Evolutionary conservation across 352 stramenopile species (phyloP).

Genomic region (Pythium plurisporium): DNA sequence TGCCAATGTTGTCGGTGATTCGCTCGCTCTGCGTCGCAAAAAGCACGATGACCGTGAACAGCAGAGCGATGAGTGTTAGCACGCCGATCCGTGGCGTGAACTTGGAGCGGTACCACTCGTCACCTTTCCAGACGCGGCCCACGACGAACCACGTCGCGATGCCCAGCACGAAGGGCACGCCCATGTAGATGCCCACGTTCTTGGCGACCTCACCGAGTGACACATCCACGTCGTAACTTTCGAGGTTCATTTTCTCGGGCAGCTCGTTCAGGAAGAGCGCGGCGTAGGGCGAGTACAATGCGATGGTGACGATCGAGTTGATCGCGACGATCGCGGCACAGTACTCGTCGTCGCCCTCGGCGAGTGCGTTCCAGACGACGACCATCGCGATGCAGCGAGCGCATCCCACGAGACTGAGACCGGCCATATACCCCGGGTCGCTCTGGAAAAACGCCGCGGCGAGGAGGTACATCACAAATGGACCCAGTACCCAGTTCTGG

Average conservation of each 20-base stretch:
- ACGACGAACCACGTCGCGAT: conserved; percentile 36
- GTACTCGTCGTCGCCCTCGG: conserved; percentile 58
- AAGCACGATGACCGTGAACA: conserved; percentile 69
- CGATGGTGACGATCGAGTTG: conserved; percentile 64
- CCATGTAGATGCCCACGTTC: conserved; percentile 73
- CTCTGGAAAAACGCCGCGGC: conserved; percentile 44
- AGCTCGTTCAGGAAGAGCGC: conserved; percentile 50
- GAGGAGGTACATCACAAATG: conserved; percentile 53
- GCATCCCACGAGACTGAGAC: conserved; percentile 66
- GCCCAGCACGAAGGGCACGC: conserved; percentile 50
- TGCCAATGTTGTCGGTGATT: conserved; percentile 44
- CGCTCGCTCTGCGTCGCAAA: conserved; percentile 69
- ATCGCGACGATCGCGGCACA: conserved; percentile 63
- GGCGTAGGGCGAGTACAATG: conserved; percentile 57
- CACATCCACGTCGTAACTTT: conserved; percentile 35
- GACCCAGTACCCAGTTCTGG: conserved; percentile 61
- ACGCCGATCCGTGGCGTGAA: conserved; percentile 41
- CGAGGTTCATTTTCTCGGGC: conserved; percentile 33
- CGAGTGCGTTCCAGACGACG: conserved; percentile 75
- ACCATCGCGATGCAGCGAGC: conserved; percentile 79
- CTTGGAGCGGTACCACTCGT: conserved; percentile 44
- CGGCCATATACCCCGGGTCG: conserved; percentile 48
- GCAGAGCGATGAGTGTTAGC: conserved; percentile 47
- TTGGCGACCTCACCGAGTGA: conserved; percentile 38
- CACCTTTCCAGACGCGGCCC: conserved; percentile 35